These are phyloP conservation scores for Hibiscus mutabilis DNA, from an alignment of 345 rosid genomes.

Conservation along the genomic window DNA sequence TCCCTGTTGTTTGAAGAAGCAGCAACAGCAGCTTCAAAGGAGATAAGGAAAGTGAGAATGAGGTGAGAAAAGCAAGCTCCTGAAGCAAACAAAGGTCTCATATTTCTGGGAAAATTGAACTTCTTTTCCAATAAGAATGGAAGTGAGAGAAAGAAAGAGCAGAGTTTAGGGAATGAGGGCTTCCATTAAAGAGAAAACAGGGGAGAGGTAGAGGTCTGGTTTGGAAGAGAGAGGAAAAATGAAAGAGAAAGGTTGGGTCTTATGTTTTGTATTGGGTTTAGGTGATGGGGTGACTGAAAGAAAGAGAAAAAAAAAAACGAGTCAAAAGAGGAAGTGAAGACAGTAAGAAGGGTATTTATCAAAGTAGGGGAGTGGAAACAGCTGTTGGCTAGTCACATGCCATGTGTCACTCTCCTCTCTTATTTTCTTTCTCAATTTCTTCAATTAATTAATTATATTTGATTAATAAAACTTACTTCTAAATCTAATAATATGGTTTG, in stretches of 20 bases:
- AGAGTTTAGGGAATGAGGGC: conserved; percentile 31
- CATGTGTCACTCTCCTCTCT: conserved; percentile 44
- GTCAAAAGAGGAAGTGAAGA: conserved; percentile 35
- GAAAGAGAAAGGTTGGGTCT: neutral
- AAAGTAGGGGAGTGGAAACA: conserved; percentile 54
- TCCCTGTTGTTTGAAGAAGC: conserved; percentile 30
- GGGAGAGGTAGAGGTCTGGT: conserved; percentile 13
- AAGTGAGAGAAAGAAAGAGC: neutral
- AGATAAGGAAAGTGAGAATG: conserved; percentile 18
- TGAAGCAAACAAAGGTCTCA: conserved; percentile 18
- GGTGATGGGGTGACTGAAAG: neutral
- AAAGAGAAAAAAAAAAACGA: conserved; percentile 13
- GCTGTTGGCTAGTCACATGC: conserved; percentile 81
- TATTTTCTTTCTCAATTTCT: neutral
- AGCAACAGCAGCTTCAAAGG: conserved; percentile 16
- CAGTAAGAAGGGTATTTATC: conserved; percentile 54
- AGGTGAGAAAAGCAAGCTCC: conserved; percentile 15
- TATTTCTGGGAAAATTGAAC: conserved; percentile 8
- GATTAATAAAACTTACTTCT: neutral
- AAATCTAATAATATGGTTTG: conserved; percentile 17
- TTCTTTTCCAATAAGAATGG: neutral
- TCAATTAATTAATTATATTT: too few relatives aligned
- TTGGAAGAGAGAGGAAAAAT: conserved; percentile 11
- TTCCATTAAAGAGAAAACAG: conserved; percentile 33
- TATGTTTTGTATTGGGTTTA: neutral